Evolutionary conservation across 139 green algal genomes (phyloP).

Genomic region (Coelastrella sp.): DNA sequence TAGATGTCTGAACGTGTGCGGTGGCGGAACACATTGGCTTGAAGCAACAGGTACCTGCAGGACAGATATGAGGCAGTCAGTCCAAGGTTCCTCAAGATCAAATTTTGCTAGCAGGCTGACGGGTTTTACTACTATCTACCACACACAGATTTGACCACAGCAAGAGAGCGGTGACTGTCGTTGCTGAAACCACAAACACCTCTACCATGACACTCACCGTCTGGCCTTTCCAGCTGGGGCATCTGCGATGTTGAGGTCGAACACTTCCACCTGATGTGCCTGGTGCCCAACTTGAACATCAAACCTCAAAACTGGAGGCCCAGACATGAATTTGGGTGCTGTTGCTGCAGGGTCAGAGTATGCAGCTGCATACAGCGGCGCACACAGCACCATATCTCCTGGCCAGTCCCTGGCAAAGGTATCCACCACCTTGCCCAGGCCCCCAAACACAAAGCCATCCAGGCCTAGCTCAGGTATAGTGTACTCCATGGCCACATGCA

Average conservation of each 20-base stretch:
- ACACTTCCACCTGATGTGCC: conserved; percentile 35
- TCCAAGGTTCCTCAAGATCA: background rate
- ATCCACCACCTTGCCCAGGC: conserved; percentile 62
- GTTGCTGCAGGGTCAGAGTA: conserved; percentile 22
- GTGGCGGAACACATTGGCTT: conserved; percentile 47
- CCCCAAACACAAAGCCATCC: conserved; percentile 53
- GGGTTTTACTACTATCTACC: too few relatives aligned
- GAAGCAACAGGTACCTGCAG: conserved; percentile 47
- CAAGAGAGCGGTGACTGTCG: too few relatives aligned
- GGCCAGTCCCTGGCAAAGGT: conserved; percentile 52
- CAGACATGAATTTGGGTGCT: conserved; percentile 27
- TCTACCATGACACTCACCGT: background rate
- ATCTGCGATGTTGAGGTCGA: conserved; percentile 36
- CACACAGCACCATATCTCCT: conserved; percentile 56
- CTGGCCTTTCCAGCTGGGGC: conserved; percentile 8
- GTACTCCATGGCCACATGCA: conserved; percentile 64
- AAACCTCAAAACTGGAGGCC: conserved; percentile 12
- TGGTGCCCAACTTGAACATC: conserved; percentile 38
- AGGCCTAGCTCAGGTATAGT: conserved; percentile 57
- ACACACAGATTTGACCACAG: too few relatives aligned
- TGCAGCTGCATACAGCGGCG: conserved; percentile 51
- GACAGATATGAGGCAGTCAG: background rate
- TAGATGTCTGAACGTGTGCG: conserved; percentile 47
- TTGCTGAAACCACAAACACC: too few relatives aligned
- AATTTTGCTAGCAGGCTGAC: too few relatives aligned